Base-by-base conservation (phyloP, 2,329 filamentous ascomycete species). In the Monosporascus cannonballus region DNA sequence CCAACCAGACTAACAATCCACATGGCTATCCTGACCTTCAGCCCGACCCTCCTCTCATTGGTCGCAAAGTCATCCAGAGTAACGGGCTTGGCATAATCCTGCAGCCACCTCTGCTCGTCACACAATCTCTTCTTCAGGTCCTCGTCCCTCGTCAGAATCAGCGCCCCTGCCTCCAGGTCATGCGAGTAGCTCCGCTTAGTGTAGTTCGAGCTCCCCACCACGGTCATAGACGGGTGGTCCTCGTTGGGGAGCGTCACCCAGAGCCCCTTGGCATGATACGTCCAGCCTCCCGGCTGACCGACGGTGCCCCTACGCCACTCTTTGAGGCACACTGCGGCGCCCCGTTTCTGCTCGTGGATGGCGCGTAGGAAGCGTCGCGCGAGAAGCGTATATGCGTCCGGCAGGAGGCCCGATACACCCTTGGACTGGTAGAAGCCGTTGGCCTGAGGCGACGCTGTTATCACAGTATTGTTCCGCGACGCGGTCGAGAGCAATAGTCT, bases 261-360 rank as follows among this genome's bases (percentile, higher is more conserved):
- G 2, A 97, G 76, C 0, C 94, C 94, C 71, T 99, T 99, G 47
- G 94, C 94, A 64, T 99, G 94, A 70, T 99, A 99, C 0, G 93
- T 96, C 94, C 95, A 99, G 1, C 90, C 93, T 1, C 77, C 89
- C 0, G 88, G 84, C 61, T 90, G 80, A 18, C 88, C 88, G 2
- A 96, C 88, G 0, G 84, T 89, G 8, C 94, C 94, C 46, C 79
- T 79, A 6, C 86, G 82, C 94, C 94, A 99, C 71, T 99, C 94
- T 56, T 90, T 89, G 4, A 99, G 76, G 3, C 81, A 72, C 27
- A 96, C 87, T 9, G 79, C 77, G 1, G 78, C 73, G 11, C 76
- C 76, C 4, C 73, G 74, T 42, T 74, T 73, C 39, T 69, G 63
- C 8, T 71, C 64, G 50, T 78, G 71, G 1, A 81, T 73, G 2